phyloP scores from a whole-genome alignment of 1,284 basidiomycete species.

The Cutaneotrichosporon mucoides region DNA sequence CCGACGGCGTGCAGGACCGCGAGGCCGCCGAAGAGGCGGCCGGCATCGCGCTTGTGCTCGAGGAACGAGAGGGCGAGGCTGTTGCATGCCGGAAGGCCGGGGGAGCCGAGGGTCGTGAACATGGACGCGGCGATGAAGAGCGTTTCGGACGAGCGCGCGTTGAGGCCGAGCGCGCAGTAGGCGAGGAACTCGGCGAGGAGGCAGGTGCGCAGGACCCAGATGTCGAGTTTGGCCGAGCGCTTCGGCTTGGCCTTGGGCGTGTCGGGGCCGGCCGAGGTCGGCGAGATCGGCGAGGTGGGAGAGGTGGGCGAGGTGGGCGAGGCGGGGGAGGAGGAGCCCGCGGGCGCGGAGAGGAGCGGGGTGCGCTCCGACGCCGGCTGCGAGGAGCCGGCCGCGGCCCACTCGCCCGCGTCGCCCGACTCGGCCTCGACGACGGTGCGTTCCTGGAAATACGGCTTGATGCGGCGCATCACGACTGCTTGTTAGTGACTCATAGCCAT shows the following conservation, averaged over 20 bases:
- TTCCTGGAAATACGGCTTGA: conserved; percentile 39
- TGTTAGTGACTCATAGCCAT: too few relatives aligned
- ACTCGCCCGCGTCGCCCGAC: conserved; percentile 1
- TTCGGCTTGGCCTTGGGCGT: conserved; percentile 15
- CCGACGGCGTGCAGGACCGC: conserved; percentile 42
- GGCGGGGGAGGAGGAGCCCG: background rate
- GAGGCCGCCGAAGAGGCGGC: conserved; percentile 46
- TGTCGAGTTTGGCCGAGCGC: conserved; percentile 39
- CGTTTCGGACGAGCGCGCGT: conserved; percentile 10
- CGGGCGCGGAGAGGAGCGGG: conserved; percentile 4
- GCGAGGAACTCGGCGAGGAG: conserved; percentile 56
- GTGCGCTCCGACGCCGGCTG: conserved; percentile 3
- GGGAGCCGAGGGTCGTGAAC: conserved; percentile 35
- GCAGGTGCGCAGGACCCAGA: conserved; percentile 41
- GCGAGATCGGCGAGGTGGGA: background rate
- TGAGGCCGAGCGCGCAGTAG: conserved; percentile 54
- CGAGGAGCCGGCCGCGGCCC: background rate
- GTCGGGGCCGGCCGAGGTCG: background rate
- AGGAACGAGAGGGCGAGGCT: conserved; percentile 45
- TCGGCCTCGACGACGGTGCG: conserved; percentile 11
- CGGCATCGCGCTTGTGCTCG: conserved; percentile 37
- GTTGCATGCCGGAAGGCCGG: conserved; percentile 35
- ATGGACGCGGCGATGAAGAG: conserved; percentile 37
- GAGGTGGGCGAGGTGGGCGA: background rate
- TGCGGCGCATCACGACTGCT: conserved; percentile 38